Base-by-base conservation (phyloP, 2,329 filamentous ascomycete species). In the Trichoderma pleuroti region DNA sequence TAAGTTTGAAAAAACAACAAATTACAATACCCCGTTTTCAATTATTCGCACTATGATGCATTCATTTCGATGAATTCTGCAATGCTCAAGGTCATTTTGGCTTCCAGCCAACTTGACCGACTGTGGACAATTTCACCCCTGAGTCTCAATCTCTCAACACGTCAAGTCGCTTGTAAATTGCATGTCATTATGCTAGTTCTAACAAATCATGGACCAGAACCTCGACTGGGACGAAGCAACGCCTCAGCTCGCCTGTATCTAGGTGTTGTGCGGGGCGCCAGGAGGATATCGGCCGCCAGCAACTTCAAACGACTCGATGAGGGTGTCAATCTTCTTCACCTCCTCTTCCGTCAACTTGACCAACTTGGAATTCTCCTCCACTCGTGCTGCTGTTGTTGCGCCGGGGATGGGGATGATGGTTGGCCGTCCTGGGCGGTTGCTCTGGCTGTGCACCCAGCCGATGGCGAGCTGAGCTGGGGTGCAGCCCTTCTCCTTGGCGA, bases 401-500 rank as follows among this genome's bases (percentile, higher is more conserved):
- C 90, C 90, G 0, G 90, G 91, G 73, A 92, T 91, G 2, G 90
- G 90, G 70, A 92, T 86, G 74, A 92, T 86, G 16, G 76, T 78
- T 11, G 86, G 86, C 80, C 87, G 82, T 18, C 86, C 88, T 8
- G 86, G 82, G 36, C 81, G 82, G 67, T 80, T 80, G 68, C 83
- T 85, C 39, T 89, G 81, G 3, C 82, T 79, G 63, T 82, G 76
- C 9, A 88, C 81, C 91, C 92, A 94, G 42, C 84, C 85, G 62
- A 94, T 82, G 7, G 91, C 91, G 24, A 93, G 82, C 79, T 93
- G 91, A 1, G 86, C 86, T 3, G 87, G 77, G 0, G 88, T 91
- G 76, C 84, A 86, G 0, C 84, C 84, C 80, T 91, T 92, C 74
- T 84, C 82, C 74, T 82, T 77, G 1, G 91, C 90, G 46, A 93